A percentile compares a stretch with the other conserved stretches of the same genome.
Evolutionary conservation across 768 basidiomycete species (phyloP).

Genomic region (Sporobolomyces pararoseus): DNA sequence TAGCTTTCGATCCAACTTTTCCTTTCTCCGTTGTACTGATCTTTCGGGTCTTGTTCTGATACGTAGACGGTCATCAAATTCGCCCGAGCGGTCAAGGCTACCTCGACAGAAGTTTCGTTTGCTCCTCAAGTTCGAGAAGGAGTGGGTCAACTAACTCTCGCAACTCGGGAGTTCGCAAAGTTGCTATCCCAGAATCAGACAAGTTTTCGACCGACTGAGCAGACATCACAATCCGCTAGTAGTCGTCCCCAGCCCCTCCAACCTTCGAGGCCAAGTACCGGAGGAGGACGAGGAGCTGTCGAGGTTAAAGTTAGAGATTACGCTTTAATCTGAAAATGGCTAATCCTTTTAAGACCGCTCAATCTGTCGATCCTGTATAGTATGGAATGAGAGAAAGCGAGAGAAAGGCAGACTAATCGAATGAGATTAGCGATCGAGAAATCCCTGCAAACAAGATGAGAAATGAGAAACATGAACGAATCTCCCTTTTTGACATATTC

Average conservation of each 20-base stretch:
- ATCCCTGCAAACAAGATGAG: too few species aligned
- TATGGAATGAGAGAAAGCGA: too few species aligned
- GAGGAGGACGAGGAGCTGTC: not conserved
- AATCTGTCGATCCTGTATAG: too few species aligned
- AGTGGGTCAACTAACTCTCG: slow-evolving; percentile 40
- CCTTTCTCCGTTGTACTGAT: not conserved
- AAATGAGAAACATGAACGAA: too few species aligned
- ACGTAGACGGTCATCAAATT: slow-evolving; percentile 40
- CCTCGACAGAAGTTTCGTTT: slow-evolving; percentile 37
- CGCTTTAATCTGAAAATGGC: slow-evolving; percentile 5
- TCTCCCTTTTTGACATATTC: too few species aligned
- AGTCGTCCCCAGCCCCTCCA: not conserved
- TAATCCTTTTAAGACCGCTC: too few species aligned
- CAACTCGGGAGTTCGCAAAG: slow-evolving; percentile 37
- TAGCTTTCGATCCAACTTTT: not conserved
- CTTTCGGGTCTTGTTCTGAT: not conserved
- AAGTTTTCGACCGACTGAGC: slow-evolving; percentile 20
- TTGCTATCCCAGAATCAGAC: slow-evolving; percentile 28
- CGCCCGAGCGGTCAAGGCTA: slow-evolving; percentile 39
- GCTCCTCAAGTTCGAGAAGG: slow-evolving; percentile 33
- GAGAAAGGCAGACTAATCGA: too few species aligned
- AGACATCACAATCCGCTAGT: not conserved
- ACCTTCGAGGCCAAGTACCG: too few species aligned
- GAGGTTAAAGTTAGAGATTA: slow-evolving; percentile 17
- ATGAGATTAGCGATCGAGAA: too few species aligned